Percentiles rank a stretch among this genome's conserved stretches.
Evolutionary conservation across 306 rosid genomes (phyloP).

Genomic region (Quercus cerris): DNA sequence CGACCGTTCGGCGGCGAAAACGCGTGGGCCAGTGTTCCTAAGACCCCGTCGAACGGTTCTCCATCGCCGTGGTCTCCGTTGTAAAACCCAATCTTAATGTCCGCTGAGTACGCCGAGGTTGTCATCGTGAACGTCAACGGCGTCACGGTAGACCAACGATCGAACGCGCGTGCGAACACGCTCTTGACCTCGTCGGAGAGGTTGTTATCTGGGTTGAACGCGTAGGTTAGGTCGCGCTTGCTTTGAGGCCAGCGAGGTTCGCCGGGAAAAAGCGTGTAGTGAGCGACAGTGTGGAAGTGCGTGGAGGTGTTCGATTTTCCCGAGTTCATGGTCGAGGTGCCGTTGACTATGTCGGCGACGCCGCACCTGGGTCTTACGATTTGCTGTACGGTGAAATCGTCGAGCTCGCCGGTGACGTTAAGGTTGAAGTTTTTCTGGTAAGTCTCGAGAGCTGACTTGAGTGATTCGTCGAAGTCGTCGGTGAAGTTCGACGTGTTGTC

Average conservation of each 20-base stretch:
- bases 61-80: slow-evolving; percentile 86
- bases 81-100: slow-evolving; percentile 60
- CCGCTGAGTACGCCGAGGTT: slow-evolving; percentile 25
- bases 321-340: slow-evolving; percentile 61
- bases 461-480: slow-evolving; percentile 61
- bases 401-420: slow-evolving; percentile 69
- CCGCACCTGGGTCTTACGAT: slow-evolving; percentile 65
- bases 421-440: slow-evolving; percentile 89
- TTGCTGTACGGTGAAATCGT: slow-evolving; percentile 40
- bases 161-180: slow-evolving; percentile 58
- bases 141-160: slow-evolving; percentile 66
- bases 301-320: slow-evolving; percentile 32
- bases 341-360: slow-evolving; percentile 70
- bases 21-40: slow-evolving; percentile 89
- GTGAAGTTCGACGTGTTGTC: slow-evolving; percentile 42
- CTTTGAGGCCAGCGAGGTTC: slow-evolving; percentile 63
- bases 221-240: slow-evolving; percentile 51
- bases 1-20: slow-evolving; percentile 80
- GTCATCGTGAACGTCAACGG: slow-evolving; percentile 46
- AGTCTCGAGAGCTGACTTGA: slow-evolving; percentile 45
- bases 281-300: slow-evolving; percentile 59
- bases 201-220: slow-evolving; percentile 42
- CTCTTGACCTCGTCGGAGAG: slow-evolving; percentile 34
- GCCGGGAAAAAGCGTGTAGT: slow-evolving; percentile 57
- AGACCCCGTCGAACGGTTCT: slow-evolving; percentile 68